phyloP scores from a whole-genome alignment of 2,329 filamentous ascomycete genomes.

The Lizonia empirigonia region DNA sequence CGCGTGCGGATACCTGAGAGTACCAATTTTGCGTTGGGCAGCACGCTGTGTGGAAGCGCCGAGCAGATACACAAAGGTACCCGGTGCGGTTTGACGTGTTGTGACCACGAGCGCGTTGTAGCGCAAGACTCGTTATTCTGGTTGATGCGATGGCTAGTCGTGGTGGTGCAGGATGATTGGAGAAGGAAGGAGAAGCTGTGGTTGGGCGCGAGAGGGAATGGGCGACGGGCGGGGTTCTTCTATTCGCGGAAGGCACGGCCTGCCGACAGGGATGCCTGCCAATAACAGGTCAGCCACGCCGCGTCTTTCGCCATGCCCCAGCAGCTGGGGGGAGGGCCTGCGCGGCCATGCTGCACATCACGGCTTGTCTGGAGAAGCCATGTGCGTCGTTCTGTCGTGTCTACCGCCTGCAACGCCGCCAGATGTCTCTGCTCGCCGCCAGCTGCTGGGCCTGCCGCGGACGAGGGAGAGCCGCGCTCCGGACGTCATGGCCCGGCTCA shows the following conservation, averaged over 20 bases:
- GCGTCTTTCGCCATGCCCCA: slow-evolving; percentile 13
- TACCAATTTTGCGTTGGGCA: slow-evolving; percentile 16
- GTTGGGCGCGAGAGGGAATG: slow-evolving; percentile 34
- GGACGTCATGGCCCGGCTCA: slow-evolving; percentile 13
- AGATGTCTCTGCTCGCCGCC: not conserved
- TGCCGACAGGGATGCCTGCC: slow-evolving; percentile 23
- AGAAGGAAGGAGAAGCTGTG: slow-evolving; percentile 29
- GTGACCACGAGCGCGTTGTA: slow-evolving; percentile 30
- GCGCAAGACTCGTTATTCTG: slow-evolving; percentile 36
- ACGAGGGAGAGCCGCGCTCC: slow-evolving; percentile 12
- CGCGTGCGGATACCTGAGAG: slow-evolving; percentile 19
- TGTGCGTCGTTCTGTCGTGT: not conserved
- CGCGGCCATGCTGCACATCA: slow-evolving; percentile 15
- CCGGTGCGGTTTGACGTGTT: slow-evolving; percentile 22
- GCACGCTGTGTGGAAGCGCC: slow-evolving; percentile 24
- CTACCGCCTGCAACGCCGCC: not conserved
- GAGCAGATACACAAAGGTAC: slow-evolving; percentile 22
- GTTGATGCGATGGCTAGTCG: slow-evolving; percentile 25
- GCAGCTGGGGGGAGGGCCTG: slow-evolving; percentile 1
- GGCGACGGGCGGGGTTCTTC: slow-evolving; percentile 28
- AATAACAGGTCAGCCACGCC: slow-evolving; percentile 24
- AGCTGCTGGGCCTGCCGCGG: not conserved
- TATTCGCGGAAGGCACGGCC: slow-evolving; percentile 21
- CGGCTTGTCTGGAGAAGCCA: not conserved
- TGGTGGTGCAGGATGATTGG: slow-evolving; percentile 38